Conservation (phyloP, 1,139 yeast species). For the Meyerozyma athensensis region DNA sequence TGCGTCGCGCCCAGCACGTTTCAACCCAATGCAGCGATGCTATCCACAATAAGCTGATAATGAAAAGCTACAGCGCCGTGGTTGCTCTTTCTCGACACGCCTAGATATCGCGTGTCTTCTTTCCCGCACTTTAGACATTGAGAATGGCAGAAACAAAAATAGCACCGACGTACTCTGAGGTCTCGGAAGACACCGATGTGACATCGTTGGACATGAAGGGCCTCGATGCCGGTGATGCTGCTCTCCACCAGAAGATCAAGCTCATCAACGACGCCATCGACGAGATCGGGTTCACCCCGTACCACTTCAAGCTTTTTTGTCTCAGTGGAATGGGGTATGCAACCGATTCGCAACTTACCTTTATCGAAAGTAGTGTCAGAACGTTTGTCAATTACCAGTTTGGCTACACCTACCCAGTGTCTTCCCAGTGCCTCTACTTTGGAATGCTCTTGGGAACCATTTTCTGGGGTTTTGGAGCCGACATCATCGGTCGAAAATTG, state of each 20-base stretch:
- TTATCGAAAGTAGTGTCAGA: slow-evolving; percentile 35
- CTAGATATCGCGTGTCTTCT: too few relatives aligned
- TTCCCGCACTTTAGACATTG: too few relatives aligned
- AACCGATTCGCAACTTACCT: slow-evolving; percentile 54
- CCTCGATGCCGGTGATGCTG: slow-evolving; percentile 23
- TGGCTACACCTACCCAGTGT: slow-evolving; percentile 28
- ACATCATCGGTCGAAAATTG: slow-evolving; percentile 51
- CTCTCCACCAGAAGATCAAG: slow-evolving; percentile 31
- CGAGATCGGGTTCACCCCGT: slow-evolving; percentile 49
- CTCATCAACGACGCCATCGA: slow-evolving; percentile 44
- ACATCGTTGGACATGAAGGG: slow-evolving; percentile 13
- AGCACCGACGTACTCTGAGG: not conserved
- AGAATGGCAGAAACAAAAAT: not conserved
- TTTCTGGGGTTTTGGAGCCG: slow-evolving; percentile 57
- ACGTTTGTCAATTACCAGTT: slow-evolving; percentile 40
- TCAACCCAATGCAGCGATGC: not conserved
- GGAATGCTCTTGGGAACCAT: slow-evolving; percentile 57
- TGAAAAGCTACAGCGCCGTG: too few relatives aligned
- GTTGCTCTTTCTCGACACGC: too few relatives aligned
- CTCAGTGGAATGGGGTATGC: slow-evolving; percentile 62
- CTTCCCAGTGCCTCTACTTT: slow-evolving; percentile 16
- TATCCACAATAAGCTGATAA: not conserved
- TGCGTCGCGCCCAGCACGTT: not conserved
- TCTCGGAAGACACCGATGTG: not conserved
- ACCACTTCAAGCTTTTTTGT: slow-evolving; percentile 39